These are phyloP conservation scores for Coemansia sp. DNA, from an alignment of 192 early-diverging fungal species.

Conservation along the genomic window DNA sequence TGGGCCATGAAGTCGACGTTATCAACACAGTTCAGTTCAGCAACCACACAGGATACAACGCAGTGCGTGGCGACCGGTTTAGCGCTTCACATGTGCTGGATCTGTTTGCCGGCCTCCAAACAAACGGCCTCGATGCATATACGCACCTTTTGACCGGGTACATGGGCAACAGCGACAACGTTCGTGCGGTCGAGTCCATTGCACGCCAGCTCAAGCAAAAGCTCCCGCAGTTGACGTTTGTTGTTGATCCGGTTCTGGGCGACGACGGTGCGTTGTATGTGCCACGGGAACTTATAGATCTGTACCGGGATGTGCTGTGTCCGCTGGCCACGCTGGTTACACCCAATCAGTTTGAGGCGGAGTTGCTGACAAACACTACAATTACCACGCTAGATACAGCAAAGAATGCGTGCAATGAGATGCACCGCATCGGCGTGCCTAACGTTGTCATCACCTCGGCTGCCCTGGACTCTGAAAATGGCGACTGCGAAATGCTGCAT, in stretches of 20 bases:
- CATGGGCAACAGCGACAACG: constrained; percentile 71
- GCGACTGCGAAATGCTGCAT: constrained; percentile 21
- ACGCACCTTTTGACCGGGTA: constrained; percentile 88
- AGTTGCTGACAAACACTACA: constrained; percentile 63
- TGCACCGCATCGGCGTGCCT: constrained; percentile 68
- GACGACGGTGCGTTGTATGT: constrained; percentile 86
- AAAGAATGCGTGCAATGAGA: constrained; percentile 54
- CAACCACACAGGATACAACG: constrained; percentile 89
- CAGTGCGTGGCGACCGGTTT: constrained; percentile 68
- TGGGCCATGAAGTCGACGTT: constrained; percentile 90
- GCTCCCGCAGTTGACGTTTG: constrained; percentile 51
- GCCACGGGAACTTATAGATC: constrained; percentile 67
- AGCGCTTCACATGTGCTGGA: constrained; percentile 63
- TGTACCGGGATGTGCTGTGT: constrained; percentile 73
- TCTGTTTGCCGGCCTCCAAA: constrained; percentile 69
- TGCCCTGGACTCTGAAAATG: constrained; percentile 35
- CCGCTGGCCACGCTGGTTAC: constrained; percentile 75
- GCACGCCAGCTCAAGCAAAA: constrained; percentile 55
- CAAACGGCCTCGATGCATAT: constrained; percentile 72
- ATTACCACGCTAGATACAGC: constrained; percentile 58
- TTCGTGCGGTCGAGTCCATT: constrained; percentile 59
- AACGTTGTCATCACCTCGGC: constrained; percentile 81
- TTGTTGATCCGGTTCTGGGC: constrained; percentile 89
- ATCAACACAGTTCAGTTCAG: constrained; percentile 93
- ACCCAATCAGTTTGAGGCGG: constrained; percentile 90